Conservation (phyloP, 2,329 filamentous ascomycete genomes). For the Daldinia sp. region DNA sequence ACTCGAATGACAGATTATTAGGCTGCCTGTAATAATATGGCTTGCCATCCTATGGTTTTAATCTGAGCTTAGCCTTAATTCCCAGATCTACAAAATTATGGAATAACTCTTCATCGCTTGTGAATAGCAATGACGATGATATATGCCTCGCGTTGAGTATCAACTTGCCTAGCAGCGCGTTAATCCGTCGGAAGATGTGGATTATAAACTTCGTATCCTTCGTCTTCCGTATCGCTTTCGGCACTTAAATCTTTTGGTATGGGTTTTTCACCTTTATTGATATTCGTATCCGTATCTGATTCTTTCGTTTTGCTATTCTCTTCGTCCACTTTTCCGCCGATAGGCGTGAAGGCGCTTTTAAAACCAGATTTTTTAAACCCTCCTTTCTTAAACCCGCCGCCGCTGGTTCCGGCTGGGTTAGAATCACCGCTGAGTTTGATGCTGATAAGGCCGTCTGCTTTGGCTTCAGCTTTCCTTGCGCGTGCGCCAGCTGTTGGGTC, state of each 20-base stretch:
- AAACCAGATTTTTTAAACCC: conserved; percentile 87
- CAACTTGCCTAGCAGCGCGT: conserved; percentile 45
- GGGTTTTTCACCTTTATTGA: conserved; percentile 44
- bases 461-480: conserved; percentile 77
- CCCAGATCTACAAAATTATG: neutral
- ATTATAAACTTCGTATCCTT: conserved; percentile 77
- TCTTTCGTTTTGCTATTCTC: conserved; percentile 58
- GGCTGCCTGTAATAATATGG: neutral
- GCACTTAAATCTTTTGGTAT: conserved; percentile 51
- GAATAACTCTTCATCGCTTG: neutral
- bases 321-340: conserved; percentile 59
- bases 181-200: conserved; percentile 71
- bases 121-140: neutral
- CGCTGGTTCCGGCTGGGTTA: conserved; percentile 29
- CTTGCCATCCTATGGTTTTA: neutral
- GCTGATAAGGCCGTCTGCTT: conserved; percentile 75
- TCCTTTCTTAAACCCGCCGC: conserved; percentile 70
- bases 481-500: conserved; percentile 74
- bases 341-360: conserved; percentile 78
- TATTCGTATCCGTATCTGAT: conserved; percentile 42
- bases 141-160: neutral
- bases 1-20: neutral
- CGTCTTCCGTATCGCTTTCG: conserved; percentile 76
- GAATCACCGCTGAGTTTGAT: conserved; percentile 68
- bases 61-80: neutral